phyloP scores from a whole-genome alignment of 2,329 filamentous ascomycete genomes.

The Cladophialophora yegresii region DNA sequence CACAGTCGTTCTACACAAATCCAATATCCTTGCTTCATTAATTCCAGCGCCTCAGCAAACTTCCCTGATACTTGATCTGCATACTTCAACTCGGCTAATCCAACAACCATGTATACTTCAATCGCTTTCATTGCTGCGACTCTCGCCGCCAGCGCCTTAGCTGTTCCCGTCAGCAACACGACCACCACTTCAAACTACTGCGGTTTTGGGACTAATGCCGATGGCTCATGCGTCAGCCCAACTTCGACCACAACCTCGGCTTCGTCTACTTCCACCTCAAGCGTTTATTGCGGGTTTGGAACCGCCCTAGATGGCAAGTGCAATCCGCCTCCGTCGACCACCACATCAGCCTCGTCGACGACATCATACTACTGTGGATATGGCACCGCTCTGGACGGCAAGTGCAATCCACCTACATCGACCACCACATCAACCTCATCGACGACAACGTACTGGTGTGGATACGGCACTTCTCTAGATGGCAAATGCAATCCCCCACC shows the following conservation, averaged over 20 bases:
- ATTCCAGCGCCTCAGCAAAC: constrained; percentile 6
- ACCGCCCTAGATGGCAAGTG: neutral
- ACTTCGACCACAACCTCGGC: constrained; percentile 7
- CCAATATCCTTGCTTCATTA: constrained; percentile 15
- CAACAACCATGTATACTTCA: constrained; percentile 21
- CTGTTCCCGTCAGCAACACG: constrained; percentile 16
- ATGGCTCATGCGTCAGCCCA: constrained; percentile 23
- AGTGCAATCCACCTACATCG: constrained; percentile 20
- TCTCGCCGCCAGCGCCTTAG: constrained; percentile 16
- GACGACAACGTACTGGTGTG: constrained; percentile 11
- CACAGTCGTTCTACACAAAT: constrained; percentile 18
- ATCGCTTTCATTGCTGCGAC: constrained; percentile 20
- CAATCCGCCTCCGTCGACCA: constrained; percentile 1
- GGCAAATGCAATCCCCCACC: constrained; percentile 24
- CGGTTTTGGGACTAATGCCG: constrained; percentile 23
- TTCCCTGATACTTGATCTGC: neutral
- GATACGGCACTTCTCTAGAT: constrained; percentile 26
- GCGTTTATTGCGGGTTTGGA: neutral
- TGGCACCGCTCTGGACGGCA: constrained; percentile 24
- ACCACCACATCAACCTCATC: constrained; percentile 10
- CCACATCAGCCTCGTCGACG: constrained; percentile 10
- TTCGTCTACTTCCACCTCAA: constrained; percentile 1
- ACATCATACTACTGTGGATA: constrained; percentile 22
- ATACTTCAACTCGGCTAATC: constrained; percentile 1
- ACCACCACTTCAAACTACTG: constrained; percentile 26